These are phyloP conservation scores for Medicago lupulina DNA, from an alignment of 306 rosid genomes.

Conservation along the genomic window DNA sequence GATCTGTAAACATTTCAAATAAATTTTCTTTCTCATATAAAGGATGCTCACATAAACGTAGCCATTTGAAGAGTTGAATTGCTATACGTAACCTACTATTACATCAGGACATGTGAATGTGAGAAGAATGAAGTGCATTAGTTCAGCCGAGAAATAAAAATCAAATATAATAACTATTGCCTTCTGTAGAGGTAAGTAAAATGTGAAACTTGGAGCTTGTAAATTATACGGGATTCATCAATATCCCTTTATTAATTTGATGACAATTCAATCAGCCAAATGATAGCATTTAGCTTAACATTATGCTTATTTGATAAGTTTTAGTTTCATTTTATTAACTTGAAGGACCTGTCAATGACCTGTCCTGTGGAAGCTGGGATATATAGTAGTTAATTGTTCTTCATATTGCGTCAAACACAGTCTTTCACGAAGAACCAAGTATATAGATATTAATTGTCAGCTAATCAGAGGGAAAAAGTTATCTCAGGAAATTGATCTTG, in stretches of 20 bases:
- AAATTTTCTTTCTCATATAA: not conserved
- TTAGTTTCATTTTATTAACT: slow-evolving; percentile 1
- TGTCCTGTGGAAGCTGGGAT: slow-evolving; percentile 1
- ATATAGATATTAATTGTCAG: not conserved
- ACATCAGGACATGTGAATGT: not conserved
- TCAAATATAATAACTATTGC: not conserved
- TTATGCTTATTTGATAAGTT: slow-evolving; percentile 1
- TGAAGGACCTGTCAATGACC: not conserved
- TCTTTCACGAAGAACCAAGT: not conserved
- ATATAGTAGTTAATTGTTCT: not conserved
- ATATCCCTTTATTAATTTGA: not conserved
- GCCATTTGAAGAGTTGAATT: slow-evolving; percentile 5
- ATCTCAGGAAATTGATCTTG: not conserved
- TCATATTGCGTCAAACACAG: not conserved
- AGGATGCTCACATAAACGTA: not conserved
- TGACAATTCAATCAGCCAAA: not conserved
- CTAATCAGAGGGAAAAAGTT: not conserved
- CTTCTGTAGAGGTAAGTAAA: not conserved
- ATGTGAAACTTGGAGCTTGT: slow-evolving; percentile 7
- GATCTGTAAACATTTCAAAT: slow-evolving; percentile 5
- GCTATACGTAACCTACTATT: not conserved
- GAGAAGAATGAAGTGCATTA: not conserved
- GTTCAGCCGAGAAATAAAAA: not conserved
- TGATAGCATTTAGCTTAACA: not conserved
- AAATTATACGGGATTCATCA: not conserved